Base-by-base conservation (phyloP, 192 early-diverging fungal species). In the Coemansia sp. region DNA sequence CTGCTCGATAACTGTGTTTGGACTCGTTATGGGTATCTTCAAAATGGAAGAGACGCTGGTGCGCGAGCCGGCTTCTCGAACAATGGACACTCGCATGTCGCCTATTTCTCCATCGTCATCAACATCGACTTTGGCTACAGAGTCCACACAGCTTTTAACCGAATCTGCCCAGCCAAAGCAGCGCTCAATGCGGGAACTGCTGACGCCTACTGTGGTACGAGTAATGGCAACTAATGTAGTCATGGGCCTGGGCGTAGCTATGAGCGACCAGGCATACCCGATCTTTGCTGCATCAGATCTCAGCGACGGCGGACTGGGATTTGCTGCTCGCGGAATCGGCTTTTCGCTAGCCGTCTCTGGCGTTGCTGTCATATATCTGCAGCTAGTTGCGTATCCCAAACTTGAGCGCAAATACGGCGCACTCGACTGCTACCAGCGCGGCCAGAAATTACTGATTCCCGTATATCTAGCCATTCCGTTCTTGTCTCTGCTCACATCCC, bases 1-100 rank as follows among this genome's bases (percentile, higher is more conserved):
- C 14, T 81, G 88, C 4, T 47, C 80, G 15, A 73, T 90, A 5
- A 85, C 87, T 23, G 23, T 88, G 3, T 57, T 88, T 53, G 90
- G 91, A 5, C 83, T 90, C 25, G 51, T 87, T 0, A 60, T 90
- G 22, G 91, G 89, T 1, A 73, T 78, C 20, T 81, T 87, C 62
- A 85, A 73, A 52, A 62, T 93, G 15, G 75, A 90, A 21, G 89
- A 91, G 57, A 86, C 91, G 5, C 51, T 83, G 55, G 65, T 65
- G 11, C 62, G 38, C 31, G 63, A 60, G 47, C 61, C 61, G 26
- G 5, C 36, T 9, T n/a, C 4, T 14, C 44, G n/a, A 19, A 55
- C 44, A 25, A 47, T 17, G 44, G 44, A 17, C 44, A 47, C 12
- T n/a, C 12, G 15, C 10, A 14, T 8, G 34, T 20, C 31, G 20